These are phyloP conservation scores for Sporothrix sp. DNA, from an alignment of 2,329 filamentous ascomycete genomes.

Conservation along the genomic window DNA sequence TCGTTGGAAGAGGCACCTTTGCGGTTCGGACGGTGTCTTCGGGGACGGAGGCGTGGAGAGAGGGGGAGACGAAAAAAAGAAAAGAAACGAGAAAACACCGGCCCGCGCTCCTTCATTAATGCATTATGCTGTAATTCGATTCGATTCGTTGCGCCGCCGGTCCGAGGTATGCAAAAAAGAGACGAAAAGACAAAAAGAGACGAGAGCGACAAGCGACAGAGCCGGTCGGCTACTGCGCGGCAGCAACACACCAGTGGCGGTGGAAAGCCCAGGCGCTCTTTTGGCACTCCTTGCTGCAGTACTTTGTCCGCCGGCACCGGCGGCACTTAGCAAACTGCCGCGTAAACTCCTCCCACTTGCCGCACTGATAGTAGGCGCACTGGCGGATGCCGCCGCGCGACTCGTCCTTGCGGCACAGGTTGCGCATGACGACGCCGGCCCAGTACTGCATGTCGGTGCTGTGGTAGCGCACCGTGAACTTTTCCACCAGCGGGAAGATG, in stretches of 20 bases:
- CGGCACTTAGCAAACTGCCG: conserved; percentile 97
- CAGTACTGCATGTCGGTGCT: conserved; percentile 99
- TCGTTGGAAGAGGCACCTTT: too few relatives aligned
- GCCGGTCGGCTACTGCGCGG: conserved; percentile 37
- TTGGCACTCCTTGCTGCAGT: conserved; percentile 99
- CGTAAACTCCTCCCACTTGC: conserved; percentile 95
- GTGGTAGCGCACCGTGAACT: conserved; percentile 93
- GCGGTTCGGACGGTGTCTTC: too few relatives aligned
- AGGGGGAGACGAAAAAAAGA: not conserved
- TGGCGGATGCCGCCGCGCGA: conserved; percentile 88
- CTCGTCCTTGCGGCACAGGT: conserved; percentile 96
- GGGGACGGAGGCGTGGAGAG: too few relatives aligned
- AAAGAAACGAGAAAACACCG: not conserved
- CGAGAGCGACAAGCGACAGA: too few relatives aligned
- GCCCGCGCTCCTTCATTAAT: not conserved
- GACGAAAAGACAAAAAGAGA: too few relatives aligned
- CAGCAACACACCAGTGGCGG: conserved; percentile 90
- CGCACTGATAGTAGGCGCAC: conserved; percentile 96
- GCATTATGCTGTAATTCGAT: not conserved
- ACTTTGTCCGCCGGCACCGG: conserved; percentile 90
- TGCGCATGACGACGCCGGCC: conserved; percentile 98
- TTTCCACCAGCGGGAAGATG: conserved; percentile 95
- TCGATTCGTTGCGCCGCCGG: not conserved
- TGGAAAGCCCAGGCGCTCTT: conserved; percentile 98
- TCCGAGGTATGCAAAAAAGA: too few relatives aligned